Base-by-base conservation (phyloP, 805 yeast species). In the Candida jianshihensis region DNA sequence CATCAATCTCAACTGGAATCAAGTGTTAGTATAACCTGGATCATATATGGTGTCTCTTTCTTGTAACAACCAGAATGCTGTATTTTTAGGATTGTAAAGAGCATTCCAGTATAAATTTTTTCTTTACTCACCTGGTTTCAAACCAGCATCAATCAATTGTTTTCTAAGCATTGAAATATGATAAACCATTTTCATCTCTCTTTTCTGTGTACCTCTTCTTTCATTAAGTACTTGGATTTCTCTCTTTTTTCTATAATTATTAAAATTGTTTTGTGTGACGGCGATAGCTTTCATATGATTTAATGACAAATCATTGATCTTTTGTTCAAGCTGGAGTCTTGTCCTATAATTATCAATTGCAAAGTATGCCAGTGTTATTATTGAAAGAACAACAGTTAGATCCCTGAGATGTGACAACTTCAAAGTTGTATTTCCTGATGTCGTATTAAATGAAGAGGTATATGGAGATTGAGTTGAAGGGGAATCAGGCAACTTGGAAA, bases 151-250 rank as follows among this genome's bases (percentile, higher is more conserved):
- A 3, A 57, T 46, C 37, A 81, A 58, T 49, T 81, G 87, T 47
- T 75, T 66, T 34, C 84, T 61, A 24, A 81, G 57, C 56, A 81
- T 54, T 2, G 84, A 86, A 28, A 81, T 68, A 49, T 81, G 90
- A 51, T 80, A 59, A 5, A 72, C 67, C 81, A 80, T 73, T 56
- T 74, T 77, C 62, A 64, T 70, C 51, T 63, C 80, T 41, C 65
- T 63, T 56, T 55, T 68, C 48, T 56, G 63, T n/a, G 60, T 61
- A 11, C 63, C 67, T 36, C 65, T 64, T 14, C 81, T 58, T 42
- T 75, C 80, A 42, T 72, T 68, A 20, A 74, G 47, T n/a, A 70
- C 58, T 43, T 71, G 73, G 11, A 70, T 44, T 35, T 75, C 80
- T 34, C 71, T 61, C 49, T 71, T 70, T 57, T 71, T 72, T 39